Conservation (phyloP, 495 filamentous ascomycete genomes). For the Tuber melanosporum region DNA sequence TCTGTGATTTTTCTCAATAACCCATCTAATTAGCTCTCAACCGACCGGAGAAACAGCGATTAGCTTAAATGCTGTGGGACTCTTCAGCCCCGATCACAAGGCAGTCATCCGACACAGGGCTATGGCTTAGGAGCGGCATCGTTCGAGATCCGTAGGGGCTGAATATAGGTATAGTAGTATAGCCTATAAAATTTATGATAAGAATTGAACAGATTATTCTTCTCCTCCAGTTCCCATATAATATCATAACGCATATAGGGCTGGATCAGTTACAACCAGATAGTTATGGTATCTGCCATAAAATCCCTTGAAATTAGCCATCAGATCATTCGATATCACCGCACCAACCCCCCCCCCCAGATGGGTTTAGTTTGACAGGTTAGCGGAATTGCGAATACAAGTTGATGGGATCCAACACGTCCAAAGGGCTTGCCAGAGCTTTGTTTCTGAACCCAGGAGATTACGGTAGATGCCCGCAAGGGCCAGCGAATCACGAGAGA, state of each 20-base stretch:
- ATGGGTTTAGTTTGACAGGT: neutral
- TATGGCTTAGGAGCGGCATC: neutral
- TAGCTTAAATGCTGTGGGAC: neutral
- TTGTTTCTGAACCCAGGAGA: neutral
- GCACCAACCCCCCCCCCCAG: no score
- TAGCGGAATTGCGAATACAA: no score
- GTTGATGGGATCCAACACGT: neutral
- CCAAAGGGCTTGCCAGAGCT: neutral
- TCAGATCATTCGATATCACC: neutral
- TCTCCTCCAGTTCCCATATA: neutral
- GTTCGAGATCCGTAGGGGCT: neutral
- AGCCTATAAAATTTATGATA: neutral
- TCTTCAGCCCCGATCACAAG: neutral
- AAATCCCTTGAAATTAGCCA: neutral
- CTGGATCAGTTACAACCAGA: no score
- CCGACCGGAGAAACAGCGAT: neutral
- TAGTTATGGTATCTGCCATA: neutral
- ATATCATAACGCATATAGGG: neutral
- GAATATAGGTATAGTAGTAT: neutral
- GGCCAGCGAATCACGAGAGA: neutral
- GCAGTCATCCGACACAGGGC: neutral
- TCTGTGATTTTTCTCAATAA: neutral
- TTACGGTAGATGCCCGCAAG: neutral
- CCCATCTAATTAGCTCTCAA: neutral
- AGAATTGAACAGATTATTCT: neutral